Conservation (phyloP, 2,329 filamentous ascomycete species). For the Keithomyces neogunnii region DNA sequence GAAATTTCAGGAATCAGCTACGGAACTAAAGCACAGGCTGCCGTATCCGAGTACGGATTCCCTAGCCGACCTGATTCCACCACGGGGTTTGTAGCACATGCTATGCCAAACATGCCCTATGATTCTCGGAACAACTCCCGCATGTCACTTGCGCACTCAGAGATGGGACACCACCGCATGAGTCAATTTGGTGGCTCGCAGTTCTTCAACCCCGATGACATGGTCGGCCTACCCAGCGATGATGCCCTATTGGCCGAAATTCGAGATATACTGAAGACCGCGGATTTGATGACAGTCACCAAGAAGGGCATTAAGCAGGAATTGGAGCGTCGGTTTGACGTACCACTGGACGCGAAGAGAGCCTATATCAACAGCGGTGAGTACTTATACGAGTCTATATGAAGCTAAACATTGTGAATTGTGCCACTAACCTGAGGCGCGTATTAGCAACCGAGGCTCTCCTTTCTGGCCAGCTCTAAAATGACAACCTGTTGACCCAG, state of each 20-base stretch:
- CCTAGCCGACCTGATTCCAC: constrained; percentile 49
- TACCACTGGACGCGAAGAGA: constrained; percentile 77
- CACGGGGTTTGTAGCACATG: constrained; percentile 32
- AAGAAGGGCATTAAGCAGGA: constrained; percentile 98
- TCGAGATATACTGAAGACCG: constrained; percentile 80
- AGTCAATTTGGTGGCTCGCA: constrained; percentile 54
- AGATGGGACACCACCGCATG: constrained; percentile 50
- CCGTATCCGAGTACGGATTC: constrained; percentile 62
- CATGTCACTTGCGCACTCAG: constrained; percentile 72
- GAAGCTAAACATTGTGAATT: constrained; percentile 10
- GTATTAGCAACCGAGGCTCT: constrained; percentile 64
- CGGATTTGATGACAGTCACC: constrained; percentile 94
- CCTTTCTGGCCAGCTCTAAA: constrained; percentile 65
- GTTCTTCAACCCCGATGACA: constrained; percentile 55
- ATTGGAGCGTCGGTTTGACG: constrained; percentile 81
- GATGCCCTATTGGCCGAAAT: constrained; percentile 91
- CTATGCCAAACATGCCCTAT: constrained; percentile 44
- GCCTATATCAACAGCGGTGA: constrained; percentile 90
- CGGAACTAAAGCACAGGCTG: constrained; percentile 69
- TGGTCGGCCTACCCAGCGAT: constrained; percentile 73
- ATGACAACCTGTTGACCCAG: constrained; percentile 1
- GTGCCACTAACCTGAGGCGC: background rate
- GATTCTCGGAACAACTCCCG: constrained; percentile 46
- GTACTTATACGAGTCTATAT: constrained; percentile 23
- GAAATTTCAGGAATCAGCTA: constrained; percentile 93